Percentiles rank a stretch among this genome's conserved stretches.
phyloP scores from a whole-genome alignment of 257 asterid genomes.

The Solanum virginianum region DNA sequence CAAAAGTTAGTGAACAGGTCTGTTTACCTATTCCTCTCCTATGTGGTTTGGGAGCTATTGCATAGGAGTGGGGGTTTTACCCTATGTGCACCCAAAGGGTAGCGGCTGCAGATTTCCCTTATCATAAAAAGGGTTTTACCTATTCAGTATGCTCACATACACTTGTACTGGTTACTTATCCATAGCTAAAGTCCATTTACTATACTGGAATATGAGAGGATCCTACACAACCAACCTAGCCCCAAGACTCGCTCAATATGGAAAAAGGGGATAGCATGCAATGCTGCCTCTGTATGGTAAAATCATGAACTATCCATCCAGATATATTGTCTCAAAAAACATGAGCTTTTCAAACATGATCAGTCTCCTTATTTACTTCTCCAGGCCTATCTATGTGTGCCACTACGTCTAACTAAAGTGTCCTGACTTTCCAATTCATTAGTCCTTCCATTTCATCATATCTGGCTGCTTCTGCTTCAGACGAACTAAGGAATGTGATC shows the following conservation, averaged over 20 bases:
- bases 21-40: neutral
- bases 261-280: neutral
- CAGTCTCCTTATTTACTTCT: neutral
- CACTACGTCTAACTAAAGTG: neutral
- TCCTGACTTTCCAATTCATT: neutral
- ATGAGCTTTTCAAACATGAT: neutral
- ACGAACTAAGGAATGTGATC: neutral
- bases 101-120: no score
- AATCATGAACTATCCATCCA: neutral
- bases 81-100: no score
- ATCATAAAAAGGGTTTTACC: neutral
- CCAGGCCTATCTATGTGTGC: neutral
- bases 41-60: no score
- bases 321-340: neutral
- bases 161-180: neutral
- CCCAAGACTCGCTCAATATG: neutral
- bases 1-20: neutral
- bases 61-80: no score
- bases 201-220: neutral
- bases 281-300: neutral
- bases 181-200: neutral
- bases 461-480: neutral
- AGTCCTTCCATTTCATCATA: neutral
- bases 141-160: neutral
- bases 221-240: neutral